Conservation (phyloP, 2,329 filamentous ascomycete species). For the Mollisiaceae sp. region DNA sequence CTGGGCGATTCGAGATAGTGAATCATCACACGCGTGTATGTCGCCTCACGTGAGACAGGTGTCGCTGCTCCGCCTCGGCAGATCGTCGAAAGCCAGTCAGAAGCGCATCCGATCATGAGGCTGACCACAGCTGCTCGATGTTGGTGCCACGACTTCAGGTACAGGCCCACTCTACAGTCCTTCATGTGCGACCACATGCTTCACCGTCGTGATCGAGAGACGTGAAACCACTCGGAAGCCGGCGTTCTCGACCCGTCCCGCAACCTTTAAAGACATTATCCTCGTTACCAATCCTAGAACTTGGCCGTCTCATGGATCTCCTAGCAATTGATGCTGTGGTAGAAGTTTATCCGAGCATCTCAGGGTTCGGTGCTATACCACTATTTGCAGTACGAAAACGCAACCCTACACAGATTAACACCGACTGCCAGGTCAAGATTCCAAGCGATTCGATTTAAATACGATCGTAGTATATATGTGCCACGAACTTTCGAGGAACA, state of each 20-base stretch:
- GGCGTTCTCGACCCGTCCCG: not conserved
- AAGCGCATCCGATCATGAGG: constrained; percentile 4
- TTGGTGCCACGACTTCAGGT: constrained; percentile 6
- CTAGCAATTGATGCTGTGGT: too few relatives aligned
- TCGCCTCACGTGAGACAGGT: not conserved
- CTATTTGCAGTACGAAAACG: too few relatives aligned
- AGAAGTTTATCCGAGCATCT: too few relatives aligned
- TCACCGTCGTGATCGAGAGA: not conserved
- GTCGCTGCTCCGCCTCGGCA: not conserved
- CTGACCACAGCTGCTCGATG: not conserved
- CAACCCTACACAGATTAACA: too few relatives aligned
- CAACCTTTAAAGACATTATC: too few relatives aligned
- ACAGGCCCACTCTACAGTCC: not conserved
- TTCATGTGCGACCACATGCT: not conserved
- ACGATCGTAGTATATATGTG: too few relatives aligned
- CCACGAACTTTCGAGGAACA: too few relatives aligned
- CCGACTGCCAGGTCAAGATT: too few relatives aligned
- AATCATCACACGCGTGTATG: not conserved
- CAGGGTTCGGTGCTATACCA: too few relatives aligned
- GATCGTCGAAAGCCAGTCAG: not conserved
- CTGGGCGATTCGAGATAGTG: not conserved
- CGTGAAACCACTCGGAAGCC: not conserved
- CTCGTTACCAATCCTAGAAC: too few relatives aligned
- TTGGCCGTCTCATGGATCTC: too few relatives aligned
- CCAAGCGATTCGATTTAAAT: too few relatives aligned